A percentile compares a stretch with the other conserved stretches of the same genome.
phyloP scores from a whole-genome alignment of 2,329 filamentous ascomycete genomes.

The Cryphonectria japonica region DNA sequence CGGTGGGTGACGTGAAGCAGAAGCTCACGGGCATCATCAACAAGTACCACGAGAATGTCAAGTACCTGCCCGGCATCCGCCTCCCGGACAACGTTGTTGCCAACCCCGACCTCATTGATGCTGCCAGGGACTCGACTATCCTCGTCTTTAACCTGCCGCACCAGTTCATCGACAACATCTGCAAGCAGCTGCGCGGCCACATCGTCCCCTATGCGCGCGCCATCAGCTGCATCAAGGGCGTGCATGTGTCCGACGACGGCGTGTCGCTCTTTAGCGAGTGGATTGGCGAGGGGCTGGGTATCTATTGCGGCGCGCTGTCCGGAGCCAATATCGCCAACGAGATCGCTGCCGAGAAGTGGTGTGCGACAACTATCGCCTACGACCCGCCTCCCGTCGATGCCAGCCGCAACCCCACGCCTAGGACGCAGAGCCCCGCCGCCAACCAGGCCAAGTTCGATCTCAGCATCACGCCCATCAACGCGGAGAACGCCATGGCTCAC shows the following conservation, averaged over 20 bases:
- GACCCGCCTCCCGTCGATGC: constrained; percentile 84
- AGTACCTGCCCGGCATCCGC: constrained; percentile 89
- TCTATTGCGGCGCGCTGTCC: constrained; percentile 94
- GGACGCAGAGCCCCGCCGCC: constrained; percentile 48
- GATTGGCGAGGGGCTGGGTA: constrained; percentile 87
- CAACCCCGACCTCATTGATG: constrained; percentile 77
- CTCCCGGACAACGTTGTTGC: constrained; percentile 84
- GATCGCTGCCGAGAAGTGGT: constrained; percentile 94
- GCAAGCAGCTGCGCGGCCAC: constrained; percentile 81
- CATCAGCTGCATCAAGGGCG: constrained; percentile 97
- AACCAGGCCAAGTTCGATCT: constrained; percentile 52
- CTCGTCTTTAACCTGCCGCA: constrained; percentile 96
- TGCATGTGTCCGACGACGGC: constrained; percentile 85
- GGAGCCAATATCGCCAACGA: constrained; percentile 96
- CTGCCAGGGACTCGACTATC: constrained; percentile 83
- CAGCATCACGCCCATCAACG: constrained; percentile 51
- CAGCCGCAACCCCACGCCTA: constrained; percentile 72
- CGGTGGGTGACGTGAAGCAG: constrained; percentile 68
- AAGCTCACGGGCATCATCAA: constrained; percentile 95
- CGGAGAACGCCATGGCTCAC: constrained; percentile 53
- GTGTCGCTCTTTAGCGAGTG: constrained; percentile 92
- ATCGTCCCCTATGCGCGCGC: constrained; percentile 91
- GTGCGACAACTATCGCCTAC: constrained; percentile 95
- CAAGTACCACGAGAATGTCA: constrained; percentile 90
- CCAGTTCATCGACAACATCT: constrained; percentile 90